Percentiles rank a stretch among this genome's conserved stretches.
Conservation (phyloP, 805 yeast genomes). For the Pichia insulana region DNA sequence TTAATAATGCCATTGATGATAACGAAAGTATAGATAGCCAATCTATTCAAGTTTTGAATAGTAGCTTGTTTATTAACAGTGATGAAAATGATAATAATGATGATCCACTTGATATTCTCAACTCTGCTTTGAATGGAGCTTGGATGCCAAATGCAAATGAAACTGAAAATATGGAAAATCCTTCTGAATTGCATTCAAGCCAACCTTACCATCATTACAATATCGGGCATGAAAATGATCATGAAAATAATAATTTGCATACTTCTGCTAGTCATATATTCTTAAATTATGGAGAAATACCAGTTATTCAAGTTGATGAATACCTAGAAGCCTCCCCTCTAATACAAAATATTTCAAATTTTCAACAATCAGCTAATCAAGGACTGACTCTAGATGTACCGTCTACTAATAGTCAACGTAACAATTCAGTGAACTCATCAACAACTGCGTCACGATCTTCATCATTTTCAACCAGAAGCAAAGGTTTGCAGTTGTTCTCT, state of each 20-base stretch:
- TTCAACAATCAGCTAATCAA: too few species aligned
- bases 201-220: too few species aligned
- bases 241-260: not conserved
- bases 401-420: too few species aligned
- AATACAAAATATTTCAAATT: too few species aligned
- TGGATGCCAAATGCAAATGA: constrained; percentile 5
- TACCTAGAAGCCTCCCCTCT: not conserved
- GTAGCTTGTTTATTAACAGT: too few species aligned
- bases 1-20: too few species aligned
- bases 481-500: not conserved
- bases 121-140: constrained; percentile 9
- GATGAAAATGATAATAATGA: not conserved
- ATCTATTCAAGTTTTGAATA: too few species aligned
- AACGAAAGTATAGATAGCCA: too few species aligned
- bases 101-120: constrained; percentile 6
- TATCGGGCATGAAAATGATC: constrained; percentile 6
- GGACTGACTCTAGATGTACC: too few species aligned
- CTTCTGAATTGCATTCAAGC: too few species aligned
- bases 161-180: not conserved
- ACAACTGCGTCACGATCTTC: not conserved
- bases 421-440: too few species aligned
- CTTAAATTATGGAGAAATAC: constrained; percentile 7
- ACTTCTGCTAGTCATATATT: constrained; percentile 1
- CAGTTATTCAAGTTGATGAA: constrained; percentile 3
- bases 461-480: not conserved